These are phyloP conservation scores for Cyberlindnera mrakii DNA, from an alignment of 805 yeast species.

Conservation along the genomic window DNA sequence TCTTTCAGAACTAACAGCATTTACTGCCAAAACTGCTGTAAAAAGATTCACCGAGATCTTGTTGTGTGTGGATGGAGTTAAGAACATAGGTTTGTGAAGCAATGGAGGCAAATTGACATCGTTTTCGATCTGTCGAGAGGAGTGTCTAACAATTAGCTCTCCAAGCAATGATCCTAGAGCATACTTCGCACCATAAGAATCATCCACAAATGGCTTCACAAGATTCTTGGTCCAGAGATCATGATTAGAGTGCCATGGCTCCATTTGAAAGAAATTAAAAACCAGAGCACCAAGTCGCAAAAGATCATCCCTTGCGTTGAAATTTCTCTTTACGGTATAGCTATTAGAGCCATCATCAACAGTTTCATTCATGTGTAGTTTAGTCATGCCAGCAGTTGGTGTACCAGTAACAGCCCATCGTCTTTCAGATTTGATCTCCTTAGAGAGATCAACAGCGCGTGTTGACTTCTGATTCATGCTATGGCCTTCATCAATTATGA, in stretches of 20 bases:
- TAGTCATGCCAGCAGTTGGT: conserved; percentile 66
- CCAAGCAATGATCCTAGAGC: conserved; percentile 38
- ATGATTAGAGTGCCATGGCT: conserved; percentile 47
- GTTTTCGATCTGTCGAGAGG: conserved; percentile 43
- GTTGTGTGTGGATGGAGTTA: conserved; percentile 61
- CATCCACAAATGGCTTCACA: conserved; percentile 41
- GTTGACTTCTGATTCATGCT: conserved; percentile 49
- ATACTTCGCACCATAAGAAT: conserved; percentile 33
- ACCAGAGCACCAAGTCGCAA: conserved; percentile 46
- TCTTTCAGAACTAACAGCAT: conserved; percentile 69
- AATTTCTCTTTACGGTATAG: conserved; percentile 43
- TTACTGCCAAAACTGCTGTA: conserved; percentile 61
- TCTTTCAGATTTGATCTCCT: conserved; percentile 47
- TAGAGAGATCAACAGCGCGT: conserved; percentile 43
- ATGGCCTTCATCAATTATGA: conserved; percentile 75
- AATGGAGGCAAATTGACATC: conserved; percentile 55
- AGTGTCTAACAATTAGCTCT: conserved; percentile 51
- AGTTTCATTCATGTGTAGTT: conserved; percentile 36
- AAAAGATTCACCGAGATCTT: conserved; percentile 57
- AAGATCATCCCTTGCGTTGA: conserved; percentile 49
- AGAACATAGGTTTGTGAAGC: conserved; percentile 49
- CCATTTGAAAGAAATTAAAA: conserved; percentile 47
- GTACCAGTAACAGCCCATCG: conserved; percentile 76
- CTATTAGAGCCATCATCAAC: conserved; percentile 11
- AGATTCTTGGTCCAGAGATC: conserved; percentile 43